Conservation (phyloP, 306 rosid genomes). For the Alnus glutinosa region DNA sequence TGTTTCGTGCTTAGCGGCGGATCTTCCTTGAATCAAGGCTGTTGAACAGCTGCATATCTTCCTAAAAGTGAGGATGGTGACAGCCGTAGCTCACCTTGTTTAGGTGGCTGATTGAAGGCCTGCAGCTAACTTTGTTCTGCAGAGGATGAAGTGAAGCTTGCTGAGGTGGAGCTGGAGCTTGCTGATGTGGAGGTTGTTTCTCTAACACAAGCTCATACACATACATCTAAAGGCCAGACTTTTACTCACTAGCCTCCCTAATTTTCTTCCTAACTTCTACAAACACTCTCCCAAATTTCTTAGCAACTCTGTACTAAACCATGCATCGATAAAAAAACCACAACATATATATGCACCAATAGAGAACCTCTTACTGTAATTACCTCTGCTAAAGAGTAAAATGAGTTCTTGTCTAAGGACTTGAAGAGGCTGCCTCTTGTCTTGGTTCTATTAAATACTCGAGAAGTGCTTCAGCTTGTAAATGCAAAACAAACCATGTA, state of each 20-base stretch:
- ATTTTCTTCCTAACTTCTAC: conserved; percentile 38
- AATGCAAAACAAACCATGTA: conserved; percentile 20
- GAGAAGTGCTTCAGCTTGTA: conserved; percentile 96
- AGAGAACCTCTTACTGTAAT: conserved; percentile 49
- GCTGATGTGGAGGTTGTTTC: no score
- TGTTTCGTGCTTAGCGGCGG: no score
- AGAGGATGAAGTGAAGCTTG: no score
- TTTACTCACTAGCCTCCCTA: conserved; percentile 45
- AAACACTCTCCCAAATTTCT: conserved; percentile 42
- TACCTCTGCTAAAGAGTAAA: conserved; percentile 49
- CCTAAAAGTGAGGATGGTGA: no score
- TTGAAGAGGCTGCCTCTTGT: conserved; percentile 80
- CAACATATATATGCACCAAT: conserved; percentile 41
- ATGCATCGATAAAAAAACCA: conserved; percentile 34
- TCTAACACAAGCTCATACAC: conserved; percentile 44
- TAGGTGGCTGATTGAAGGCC: no score
- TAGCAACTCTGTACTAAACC: conserved; percentile 76
- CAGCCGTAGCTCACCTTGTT: no score
- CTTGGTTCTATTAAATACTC: conserved; percentile 91
- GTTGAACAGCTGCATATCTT: no score
- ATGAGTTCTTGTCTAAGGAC: conserved; percentile 40
- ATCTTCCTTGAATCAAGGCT: no score
- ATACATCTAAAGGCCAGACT: conserved; percentile 55
- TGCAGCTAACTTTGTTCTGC: no score
- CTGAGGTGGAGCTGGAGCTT: no score